Percentiles rank a stretch among this genome's conserved stretches.
phyloP scores from a whole-genome alignment of 129 eudicot species.

The Solidago caesia region DNA sequence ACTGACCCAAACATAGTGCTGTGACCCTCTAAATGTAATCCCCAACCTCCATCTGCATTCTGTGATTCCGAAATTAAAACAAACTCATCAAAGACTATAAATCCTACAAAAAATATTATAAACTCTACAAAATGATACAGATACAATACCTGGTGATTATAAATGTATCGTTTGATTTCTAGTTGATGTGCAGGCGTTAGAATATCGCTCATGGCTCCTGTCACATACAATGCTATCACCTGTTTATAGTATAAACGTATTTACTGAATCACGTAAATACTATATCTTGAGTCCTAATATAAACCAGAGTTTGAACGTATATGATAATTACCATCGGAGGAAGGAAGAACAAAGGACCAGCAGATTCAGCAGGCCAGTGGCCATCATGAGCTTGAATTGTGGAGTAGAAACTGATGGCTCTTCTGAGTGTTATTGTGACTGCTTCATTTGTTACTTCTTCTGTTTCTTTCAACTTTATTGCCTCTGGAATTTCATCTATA shows the following conservation, averaged over 20 bases:
- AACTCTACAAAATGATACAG: not conserved
- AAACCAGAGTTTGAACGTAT: not conserved
- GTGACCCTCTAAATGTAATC: conserved; percentile 58
- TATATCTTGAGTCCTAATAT: not conserved
- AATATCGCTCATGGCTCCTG: conserved; percentile 35
- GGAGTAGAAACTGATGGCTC: conserved; percentile 56
- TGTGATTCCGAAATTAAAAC: conserved; percentile 11
- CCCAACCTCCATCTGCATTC: conserved; percentile 76
- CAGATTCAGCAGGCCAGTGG: conserved; percentile 78
- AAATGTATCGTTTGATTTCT: conserved; percentile 60
- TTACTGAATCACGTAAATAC: not conserved
- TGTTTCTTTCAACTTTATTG: conserved; percentile 36
- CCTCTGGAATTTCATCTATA: conserved; percentile 16
- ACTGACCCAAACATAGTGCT: conserved; percentile 57
- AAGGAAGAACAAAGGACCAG: conserved; percentile 64
- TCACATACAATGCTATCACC: conserved; percentile 61
- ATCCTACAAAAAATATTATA: not conserved
- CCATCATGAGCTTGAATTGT: conserved; percentile 65
- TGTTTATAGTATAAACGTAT: conserved; percentile 17
- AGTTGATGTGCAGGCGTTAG: conserved; percentile 49
- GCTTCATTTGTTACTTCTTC: conserved; percentile 46
- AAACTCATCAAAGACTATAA: not conserved
- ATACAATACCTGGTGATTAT: conserved; percentile 56
- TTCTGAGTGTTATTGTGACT: conserved; percentile 39
- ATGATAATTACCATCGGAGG: conserved; percentile 49